phyloP scores from a whole-genome alignment of 2,329 filamentous ascomycete genomes.

The Cadophora sp. region DNA sequence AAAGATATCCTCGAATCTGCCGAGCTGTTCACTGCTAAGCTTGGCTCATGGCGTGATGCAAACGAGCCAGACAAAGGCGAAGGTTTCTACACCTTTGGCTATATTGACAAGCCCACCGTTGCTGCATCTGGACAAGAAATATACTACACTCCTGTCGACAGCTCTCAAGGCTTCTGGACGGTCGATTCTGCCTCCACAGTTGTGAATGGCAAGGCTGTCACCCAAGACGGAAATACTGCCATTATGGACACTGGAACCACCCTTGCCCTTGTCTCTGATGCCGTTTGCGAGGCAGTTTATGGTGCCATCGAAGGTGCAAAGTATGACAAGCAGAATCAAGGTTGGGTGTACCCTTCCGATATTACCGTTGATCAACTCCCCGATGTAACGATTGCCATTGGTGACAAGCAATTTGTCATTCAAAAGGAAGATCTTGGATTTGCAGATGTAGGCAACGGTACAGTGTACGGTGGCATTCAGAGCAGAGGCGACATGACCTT shows the following conservation, averaged over 20 bases:
- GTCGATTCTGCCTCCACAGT: conserved; percentile 63
- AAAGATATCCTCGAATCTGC: conserved; percentile 55
- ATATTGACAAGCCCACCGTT: conserved; percentile 69
- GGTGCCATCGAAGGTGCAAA: conserved; percentile 65
- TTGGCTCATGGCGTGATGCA: conserved; percentile 61
- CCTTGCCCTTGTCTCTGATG: conserved; percentile 68
- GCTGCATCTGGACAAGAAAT: conserved; percentile 60
- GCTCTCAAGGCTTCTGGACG: conserved; percentile 71
- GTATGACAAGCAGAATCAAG: conserved; percentile 63
- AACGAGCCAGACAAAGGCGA: conserved; percentile 48
- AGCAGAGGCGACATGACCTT: conserved; percentile 59
- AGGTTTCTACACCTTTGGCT: conserved; percentile 78
- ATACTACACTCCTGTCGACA: conserved; percentile 67
- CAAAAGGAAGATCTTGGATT: conserved; percentile 67
- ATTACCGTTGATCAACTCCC: conserved; percentile 62
- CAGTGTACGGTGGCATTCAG: conserved; percentile 66
- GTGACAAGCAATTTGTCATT: conserved; percentile 61
- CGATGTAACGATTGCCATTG: conserved; percentile 67
- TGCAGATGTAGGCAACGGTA: conserved; percentile 57
- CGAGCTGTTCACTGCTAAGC: conserved; percentile 64
- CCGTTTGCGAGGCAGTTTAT: conserved; percentile 67
- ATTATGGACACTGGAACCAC: conserved; percentile 78
- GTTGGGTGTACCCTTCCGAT: conserved; percentile 66
- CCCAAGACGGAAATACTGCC: conserved; percentile 63
- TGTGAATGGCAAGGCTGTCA: conserved; percentile 62